Evolutionary conservation across 208 protist genomes (phyloP), one percentile per base, ranked within the genome.

Genomic region (Naegleria lovaniensis): DNA sequence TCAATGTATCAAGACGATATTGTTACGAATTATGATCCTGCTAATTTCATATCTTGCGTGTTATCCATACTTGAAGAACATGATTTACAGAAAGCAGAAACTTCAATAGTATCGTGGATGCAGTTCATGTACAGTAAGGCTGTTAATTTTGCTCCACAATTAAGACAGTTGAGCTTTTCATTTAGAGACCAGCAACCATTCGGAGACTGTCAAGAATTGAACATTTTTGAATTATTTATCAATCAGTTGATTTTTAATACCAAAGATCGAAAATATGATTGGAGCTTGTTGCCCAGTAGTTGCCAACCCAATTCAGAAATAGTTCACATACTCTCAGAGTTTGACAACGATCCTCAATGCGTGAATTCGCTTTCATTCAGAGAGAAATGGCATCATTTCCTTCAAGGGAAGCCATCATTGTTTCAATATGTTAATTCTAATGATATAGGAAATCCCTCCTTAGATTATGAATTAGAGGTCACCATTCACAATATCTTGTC

Each of bases 361-460:
- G 36, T 85, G 0, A 85, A 85, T 85, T 85, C 36, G 3, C 36
- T 85, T 43, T 85, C 79, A 16, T 85, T 85, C 25, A 85, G 79
- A 85, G 19, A 0, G 13, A 85, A 43, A 85, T 85, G 36, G n/a
- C 79, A 85, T 25, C 25, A 7, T 16, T 43, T 43, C 41, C 22
- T 85, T 5, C 79, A 85, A 43, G 79, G 79, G 43, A 85, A 85
- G 41, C 79, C 79, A 4, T 16, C 7, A 3, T 9, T 85, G 0
- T 85, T 85, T 85, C 79, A 85, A 43, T 85, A 85, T 85, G 79
- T 85, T 4, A 85, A 85, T 85, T 5, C 9, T n/a, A 43, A 43
- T 43, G 15, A n/a, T 25, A 43, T 85, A 43, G n/a, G 6, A 36
- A 15, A 43, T 22, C 79, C 79, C 38, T 9, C 38, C 5, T 43